Conservation (phyloP, 345 rosid genomes). For the Anastatica hierochuntica region DNA sequence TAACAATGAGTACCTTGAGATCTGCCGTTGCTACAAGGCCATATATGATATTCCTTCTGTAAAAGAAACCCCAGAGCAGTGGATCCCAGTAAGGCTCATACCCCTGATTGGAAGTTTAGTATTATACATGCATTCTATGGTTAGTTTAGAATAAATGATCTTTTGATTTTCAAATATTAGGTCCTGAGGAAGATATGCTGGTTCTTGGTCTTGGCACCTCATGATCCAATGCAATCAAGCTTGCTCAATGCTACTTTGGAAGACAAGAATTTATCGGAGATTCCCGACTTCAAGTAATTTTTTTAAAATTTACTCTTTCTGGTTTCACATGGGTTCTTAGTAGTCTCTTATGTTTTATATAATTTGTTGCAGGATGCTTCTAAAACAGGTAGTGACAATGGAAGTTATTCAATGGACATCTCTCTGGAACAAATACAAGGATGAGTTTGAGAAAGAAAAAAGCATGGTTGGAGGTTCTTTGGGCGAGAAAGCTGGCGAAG, state of each 20-base stretch:
- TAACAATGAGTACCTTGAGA: constrained; percentile 82
- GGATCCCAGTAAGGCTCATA: constrained; percentile 59
- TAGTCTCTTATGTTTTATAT: background rate
- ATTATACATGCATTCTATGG: background rate
- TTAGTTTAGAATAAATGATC: background rate
- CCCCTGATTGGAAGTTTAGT: background rate
- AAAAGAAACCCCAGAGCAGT: constrained; percentile 57
- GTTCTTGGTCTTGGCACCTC: constrained; percentile 77
- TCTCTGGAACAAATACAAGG: constrained; percentile 75
- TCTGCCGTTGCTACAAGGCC: constrained; percentile 90
- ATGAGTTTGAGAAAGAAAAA: constrained; percentile 82
- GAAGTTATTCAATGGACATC: constrained; percentile 97
- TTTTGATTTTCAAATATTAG: constrained; percentile 25
- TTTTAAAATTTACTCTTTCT: background rate
- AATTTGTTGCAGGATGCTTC: constrained; percentile 41
- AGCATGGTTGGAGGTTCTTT: constrained; percentile 78
- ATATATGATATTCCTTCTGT: constrained; percentile 90
- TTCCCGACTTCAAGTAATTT: constrained; percentile 67
- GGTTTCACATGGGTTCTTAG: background rate
- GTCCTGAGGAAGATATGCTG: constrained; percentile 83
- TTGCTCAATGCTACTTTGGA: constrained; percentile 76
- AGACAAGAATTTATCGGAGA: constrained; percentile 69
- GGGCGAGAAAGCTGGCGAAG: constrained; percentile 91
- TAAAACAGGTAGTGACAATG: constrained; percentile 90
- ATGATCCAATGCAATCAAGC: constrained; percentile 89